These are phyloP conservation scores for Streptanthus diversifolius DNA, from an alignment of 345 rosid genomes.

Conservation along the genomic window DNA sequence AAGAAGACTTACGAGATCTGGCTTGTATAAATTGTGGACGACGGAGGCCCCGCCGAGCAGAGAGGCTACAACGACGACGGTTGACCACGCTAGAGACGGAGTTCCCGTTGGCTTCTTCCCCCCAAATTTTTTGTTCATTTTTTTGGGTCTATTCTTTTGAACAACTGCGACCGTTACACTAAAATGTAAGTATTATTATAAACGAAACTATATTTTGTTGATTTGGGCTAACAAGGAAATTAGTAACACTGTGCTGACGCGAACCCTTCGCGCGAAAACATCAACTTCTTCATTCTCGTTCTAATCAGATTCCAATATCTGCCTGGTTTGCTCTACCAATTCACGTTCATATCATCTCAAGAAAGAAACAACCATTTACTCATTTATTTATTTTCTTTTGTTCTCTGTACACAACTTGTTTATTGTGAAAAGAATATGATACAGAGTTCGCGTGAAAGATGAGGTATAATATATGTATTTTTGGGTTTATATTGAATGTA, in stretches of 20 bases:
- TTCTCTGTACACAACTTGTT: constrained; percentile 11
- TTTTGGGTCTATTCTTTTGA: background rate
- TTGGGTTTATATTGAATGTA: constrained; percentile 6
- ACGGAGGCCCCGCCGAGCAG: constrained; percentile 73
- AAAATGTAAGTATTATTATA: background rate
- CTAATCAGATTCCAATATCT: background rate
- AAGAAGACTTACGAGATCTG: constrained; percentile 46
- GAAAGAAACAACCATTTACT: background rate
- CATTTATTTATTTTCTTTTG: background rate
- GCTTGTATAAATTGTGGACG: constrained; percentile 63
- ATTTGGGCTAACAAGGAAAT: background rate
- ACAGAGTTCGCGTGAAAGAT: background rate
- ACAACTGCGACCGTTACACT: background rate
- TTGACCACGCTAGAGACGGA: constrained; percentile 62
- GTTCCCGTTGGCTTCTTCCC: constrained; percentile 59
- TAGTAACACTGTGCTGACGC: too few relatives aligned
- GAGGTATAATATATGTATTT: background rate
- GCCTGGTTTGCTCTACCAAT: background rate
- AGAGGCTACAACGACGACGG: constrained; percentile 53
- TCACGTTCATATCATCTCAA: background rate
- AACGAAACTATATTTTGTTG: background rate
- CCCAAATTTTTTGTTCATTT: constrained; percentile 51
- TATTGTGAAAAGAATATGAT: background rate
- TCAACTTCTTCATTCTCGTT: too few relatives aligned
- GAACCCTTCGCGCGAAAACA: too few relatives aligned